Conservation (phyloP, 768 basidiomycete species). For the Lentinus tigrinus region DNA sequence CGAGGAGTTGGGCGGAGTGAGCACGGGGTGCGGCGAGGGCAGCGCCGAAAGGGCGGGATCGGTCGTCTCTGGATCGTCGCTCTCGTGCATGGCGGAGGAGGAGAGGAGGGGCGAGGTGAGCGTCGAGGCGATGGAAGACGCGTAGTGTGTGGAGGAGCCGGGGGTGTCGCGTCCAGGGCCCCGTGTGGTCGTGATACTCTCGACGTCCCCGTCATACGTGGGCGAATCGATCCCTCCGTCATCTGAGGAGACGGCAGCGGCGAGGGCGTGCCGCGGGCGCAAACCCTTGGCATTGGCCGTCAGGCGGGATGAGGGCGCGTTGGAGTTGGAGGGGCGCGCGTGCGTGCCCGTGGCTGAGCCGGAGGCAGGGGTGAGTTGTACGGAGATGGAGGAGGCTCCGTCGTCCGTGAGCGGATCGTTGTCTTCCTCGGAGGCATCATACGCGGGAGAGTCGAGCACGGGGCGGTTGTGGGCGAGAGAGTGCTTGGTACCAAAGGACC, state of each 20-base stretch:
- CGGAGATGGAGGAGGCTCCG: constrained; percentile 47
- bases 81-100: constrained; percentile 11
- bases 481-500: constrained; percentile 57
- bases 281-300: constrained; percentile 5
- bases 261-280: constrained; percentile 20
- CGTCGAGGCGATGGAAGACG: constrained; percentile 23
- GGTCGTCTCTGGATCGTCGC: constrained; percentile 10
- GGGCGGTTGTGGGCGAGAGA: constrained; percentile 18
- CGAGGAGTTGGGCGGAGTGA: not conserved
- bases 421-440: constrained; percentile 76
- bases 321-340: constrained; percentile 25
- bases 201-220: constrained; percentile 89
- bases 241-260: constrained; percentile 52
- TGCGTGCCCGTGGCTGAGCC: not conserved
- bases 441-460: constrained; percentile 27
- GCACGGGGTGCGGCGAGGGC: constrained; percentile 1
- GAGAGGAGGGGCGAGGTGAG: constrained; percentile 14
- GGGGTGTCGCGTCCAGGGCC: constrained; percentile 30
- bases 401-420: constrained; percentile 86
- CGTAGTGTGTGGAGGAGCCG: constrained; percentile 17
- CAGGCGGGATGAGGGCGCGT: not conserved
- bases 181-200: constrained; percentile 68
- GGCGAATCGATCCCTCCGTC: constrained; percentile 82
- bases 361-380: constrained; percentile 33
- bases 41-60: not conserved